A percentile compares a stretch with the other conserved stretches of the same genome.
Evolutionary conservation across 768 basidiomycete genomes (phyloP).

Genomic region (Gyrodon lividus): DNA sequence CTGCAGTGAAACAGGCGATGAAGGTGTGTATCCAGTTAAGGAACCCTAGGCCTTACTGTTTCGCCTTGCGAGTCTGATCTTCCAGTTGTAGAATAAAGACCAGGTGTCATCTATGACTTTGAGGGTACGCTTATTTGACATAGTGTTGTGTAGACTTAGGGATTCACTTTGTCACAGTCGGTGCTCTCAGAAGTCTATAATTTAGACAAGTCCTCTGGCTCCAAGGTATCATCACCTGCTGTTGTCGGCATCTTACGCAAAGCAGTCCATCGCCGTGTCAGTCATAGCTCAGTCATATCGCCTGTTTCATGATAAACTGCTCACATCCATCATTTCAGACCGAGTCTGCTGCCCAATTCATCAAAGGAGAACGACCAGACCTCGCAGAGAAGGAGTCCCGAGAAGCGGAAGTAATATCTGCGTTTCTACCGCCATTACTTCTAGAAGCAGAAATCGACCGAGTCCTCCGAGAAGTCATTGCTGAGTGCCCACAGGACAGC

Average conservation of each 20-base stretch:
- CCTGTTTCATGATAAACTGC: not conserved
- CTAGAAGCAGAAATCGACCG: conserved; percentile 54
- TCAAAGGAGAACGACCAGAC: conserved; percentile 57
- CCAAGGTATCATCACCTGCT: conserved; percentile 45
- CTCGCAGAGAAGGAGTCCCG: conserved; percentile 60
- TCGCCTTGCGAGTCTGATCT: conserved; percentile 2
- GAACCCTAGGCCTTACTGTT: not conserved
- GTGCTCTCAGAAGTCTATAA: conserved; percentile 68
- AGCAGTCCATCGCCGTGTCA: conserved; percentile 56
- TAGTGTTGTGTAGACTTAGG: too few species aligned
- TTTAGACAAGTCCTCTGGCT: conserved; percentile 55
- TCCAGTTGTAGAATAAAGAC: conserved; percentile 49
- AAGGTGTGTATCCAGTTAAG: conserved; percentile 47
- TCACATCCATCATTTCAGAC: conserved; percentile 37
- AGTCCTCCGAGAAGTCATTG: conserved; percentile 44
- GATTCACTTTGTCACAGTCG: conserved; percentile 40
- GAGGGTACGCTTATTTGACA: too few species aligned
- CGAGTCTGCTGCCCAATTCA: conserved; percentile 59
- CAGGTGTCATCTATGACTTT: conserved; percentile 53
- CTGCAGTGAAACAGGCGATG: conserved; percentile 64
- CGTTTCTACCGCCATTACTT: conserved; percentile 60
- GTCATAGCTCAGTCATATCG: conserved; percentile 23
- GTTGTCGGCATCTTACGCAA: conserved; percentile 57
- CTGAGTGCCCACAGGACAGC: conserved; percentile 16
- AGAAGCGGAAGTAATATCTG: conserved; percentile 55